These are phyloP conservation scores for Ophiostoma novo-ulmi DNA, from an alignment of 2,329 filamentous ascomycete genomes.

Conservation along the genomic window DNA sequence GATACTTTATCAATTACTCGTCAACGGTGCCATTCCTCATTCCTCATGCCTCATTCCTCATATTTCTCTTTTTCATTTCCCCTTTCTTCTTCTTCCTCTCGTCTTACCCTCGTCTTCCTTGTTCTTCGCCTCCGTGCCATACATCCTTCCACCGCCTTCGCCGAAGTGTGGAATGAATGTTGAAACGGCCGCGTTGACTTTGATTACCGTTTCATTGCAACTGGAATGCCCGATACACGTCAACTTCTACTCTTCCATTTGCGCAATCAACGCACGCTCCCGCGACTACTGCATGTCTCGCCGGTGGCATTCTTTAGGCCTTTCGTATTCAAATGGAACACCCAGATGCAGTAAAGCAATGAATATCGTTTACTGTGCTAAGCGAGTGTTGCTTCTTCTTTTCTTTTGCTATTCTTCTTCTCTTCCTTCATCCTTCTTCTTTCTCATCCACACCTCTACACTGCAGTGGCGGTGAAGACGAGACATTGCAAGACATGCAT, in stretches of 20 bases:
- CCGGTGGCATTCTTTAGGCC: constrained; percentile 1
- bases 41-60: not conserved
- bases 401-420: not conserved
- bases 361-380: not conserved
- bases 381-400: not conserved
- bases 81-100: not conserved
- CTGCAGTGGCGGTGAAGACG: not conserved
- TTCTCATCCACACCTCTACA: not conserved
- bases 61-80: not conserved
- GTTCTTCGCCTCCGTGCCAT: not conserved
- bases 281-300: constrained; percentile 20
- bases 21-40: not conserved
- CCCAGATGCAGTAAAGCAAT: not conserved
- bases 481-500: constrained; percentile 10
- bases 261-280: not conserved
- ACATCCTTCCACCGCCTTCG: not conserved
- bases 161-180: not conserved
- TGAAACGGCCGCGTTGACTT: not conserved
- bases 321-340: not conserved
- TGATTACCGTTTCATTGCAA: not conserved
- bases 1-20: not conserved
- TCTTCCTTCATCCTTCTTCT: not conserved
- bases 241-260: not conserved
- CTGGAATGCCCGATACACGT: not conserved
- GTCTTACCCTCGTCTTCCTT: not conserved